A percentile compares a stretch with the other conserved stretches of the same genome.
Conservation (phyloP, 345 rosid genomes). For the Euphorbia tirucalli region DNA sequence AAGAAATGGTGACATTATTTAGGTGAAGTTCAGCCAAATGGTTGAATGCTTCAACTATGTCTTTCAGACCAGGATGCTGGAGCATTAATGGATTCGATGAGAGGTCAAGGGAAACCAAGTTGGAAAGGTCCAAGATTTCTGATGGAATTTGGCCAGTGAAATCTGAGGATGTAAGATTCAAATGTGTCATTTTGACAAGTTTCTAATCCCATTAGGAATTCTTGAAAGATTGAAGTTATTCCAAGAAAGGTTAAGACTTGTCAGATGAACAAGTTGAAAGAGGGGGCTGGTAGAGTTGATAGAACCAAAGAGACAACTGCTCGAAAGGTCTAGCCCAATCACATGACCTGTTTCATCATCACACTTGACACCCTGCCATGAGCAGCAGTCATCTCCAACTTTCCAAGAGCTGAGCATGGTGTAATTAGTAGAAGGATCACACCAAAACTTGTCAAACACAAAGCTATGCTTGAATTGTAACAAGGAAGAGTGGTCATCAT, state of each 20-base stretch:
- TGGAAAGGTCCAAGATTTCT: background rate
- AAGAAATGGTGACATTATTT: background rate
- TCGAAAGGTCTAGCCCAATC: slow-evolving; percentile 10
- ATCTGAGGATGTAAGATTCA: slow-evolving; percentile 1
- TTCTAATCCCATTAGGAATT: slow-evolving; percentile 7
- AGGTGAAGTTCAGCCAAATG: background rate
- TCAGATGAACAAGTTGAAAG: slow-evolving; percentile 19
- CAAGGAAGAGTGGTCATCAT: too few species aligned
- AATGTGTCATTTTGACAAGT: slow-evolving; percentile 1
- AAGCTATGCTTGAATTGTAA: too few species aligned
- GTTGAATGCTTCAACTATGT: background rate
- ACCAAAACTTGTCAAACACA: too few species aligned
- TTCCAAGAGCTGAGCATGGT: too few species aligned
- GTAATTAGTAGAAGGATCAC: too few species aligned
- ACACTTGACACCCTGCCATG: slow-evolving; percentile 7
- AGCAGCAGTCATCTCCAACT: background rate
- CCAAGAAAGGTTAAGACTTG: slow-evolving; percentile 11
- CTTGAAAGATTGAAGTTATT: slow-evolving; percentile 17
- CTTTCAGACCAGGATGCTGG: background rate
- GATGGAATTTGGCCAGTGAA: slow-evolving; percentile 22
- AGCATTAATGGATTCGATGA: background rate
- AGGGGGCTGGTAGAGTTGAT: slow-evolving; percentile 19
- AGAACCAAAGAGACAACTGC: slow-evolving; percentile 20
- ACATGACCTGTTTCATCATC: background rate
- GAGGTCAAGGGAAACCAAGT: background rate